Base-by-base conservation (phyloP, 306 rosid species). In the Acacia confusa region DNA sequence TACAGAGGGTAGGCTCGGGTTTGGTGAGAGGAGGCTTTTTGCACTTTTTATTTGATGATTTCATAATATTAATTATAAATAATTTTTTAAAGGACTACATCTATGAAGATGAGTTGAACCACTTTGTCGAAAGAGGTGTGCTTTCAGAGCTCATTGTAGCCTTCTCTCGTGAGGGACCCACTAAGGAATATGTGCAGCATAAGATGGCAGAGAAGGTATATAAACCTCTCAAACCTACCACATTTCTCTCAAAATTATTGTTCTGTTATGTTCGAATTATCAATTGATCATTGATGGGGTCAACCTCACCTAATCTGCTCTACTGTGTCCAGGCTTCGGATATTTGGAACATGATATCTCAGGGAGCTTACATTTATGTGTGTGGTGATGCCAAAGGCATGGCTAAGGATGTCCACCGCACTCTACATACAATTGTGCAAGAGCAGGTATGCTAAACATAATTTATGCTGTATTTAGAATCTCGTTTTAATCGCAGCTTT, bases 331-430 rank as follows among this genome's bases (percentile, higher is more conserved):
- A 96, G 99, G 98, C 99, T 70, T 88, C 95, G 3, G 94, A 96
- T 14, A 89, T 96, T 78, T 96, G 99, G 99, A 87, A 78, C 81
- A 58, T 86, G 89, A 41, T 93, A 76, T 96, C 99, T 73, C 76
- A 92, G 83, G 99, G 97, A 72, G 98, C 88, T 75, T 92, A 94
- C 50, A 32, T 96, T 11, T 96, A 94, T 32, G 99, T 96, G 24
- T 96, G 99, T 83, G 99, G 99, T 81, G 99, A 96, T 90, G 99
- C 99, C 36, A 96, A 96, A 89, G 98, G 99, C 84, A 96, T 96
- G 99, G 99, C 99, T 79, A 91, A 75, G 83, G 99, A 96, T 76
- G 99, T 96, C 75, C 99, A 96, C 90, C 92, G 99, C 67, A 82
- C 94, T 63, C 89, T 96, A 27, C 97, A 96, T 78, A 89, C 95